Percentiles rank a stretch among this genome's conserved stretches.
Evolutionary conservation across 2,329 filamentous ascomycete genomes (phyloP).

Genomic region (Dichotomopilus funicola): DNA sequence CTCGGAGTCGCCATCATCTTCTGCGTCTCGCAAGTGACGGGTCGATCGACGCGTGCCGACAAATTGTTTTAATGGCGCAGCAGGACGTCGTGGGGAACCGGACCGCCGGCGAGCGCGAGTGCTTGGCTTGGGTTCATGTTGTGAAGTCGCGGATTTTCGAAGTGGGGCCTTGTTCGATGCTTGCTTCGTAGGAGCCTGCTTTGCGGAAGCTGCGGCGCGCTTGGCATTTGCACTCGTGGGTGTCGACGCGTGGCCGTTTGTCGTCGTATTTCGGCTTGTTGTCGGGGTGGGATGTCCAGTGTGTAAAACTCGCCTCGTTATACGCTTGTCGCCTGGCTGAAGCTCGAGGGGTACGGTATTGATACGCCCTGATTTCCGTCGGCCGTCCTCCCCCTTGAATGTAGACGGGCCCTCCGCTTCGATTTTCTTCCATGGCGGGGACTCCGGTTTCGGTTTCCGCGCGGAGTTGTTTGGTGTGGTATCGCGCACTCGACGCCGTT

Average conservation of each 20-base stretch:
- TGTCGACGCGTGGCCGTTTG: slow-evolving; percentile 26
- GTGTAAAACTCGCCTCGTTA: slow-evolving; percentile 42
- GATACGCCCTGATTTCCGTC: slow-evolving; percentile 59
- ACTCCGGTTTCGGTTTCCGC: slow-evolving; percentile 49
- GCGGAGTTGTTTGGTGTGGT: slow-evolving; percentile 30
- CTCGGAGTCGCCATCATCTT: slow-evolving; percentile 24
- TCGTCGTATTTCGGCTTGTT: slow-evolving; percentile 26
- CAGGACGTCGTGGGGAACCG: slow-evolving; percentile 33
- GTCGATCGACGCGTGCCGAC: slow-evolving; percentile 39
- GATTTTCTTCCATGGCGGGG: slow-evolving; percentile 90
- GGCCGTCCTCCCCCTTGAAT: slow-evolving; percentile 69
- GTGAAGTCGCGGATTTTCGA: slow-evolving; percentile 13
- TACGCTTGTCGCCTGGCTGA: slow-evolving; percentile 45
- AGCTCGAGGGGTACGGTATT: slow-evolving; percentile 51
- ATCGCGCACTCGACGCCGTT: slow-evolving; percentile 58
- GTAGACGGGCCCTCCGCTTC: slow-evolving; percentile 81
- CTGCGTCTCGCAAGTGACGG: slow-evolving; percentile 30
- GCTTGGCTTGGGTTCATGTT: slow-evolving; percentile 21
- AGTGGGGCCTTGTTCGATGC: slow-evolving; percentile 14
- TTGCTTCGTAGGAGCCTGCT: slow-evolving; percentile 24
- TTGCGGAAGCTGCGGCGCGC: slow-evolving; percentile 28
- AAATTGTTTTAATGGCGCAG: slow-evolving; percentile 34
- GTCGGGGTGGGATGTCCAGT: slow-evolving; percentile 31
- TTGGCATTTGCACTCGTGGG: slow-evolving; percentile 24
- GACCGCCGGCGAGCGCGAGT: slow-evolving; percentile 35